Evolutionary conservation across 306 rosid species (phyloP).

Genomic region (Psophocarpus tetragonolobus): DNA sequence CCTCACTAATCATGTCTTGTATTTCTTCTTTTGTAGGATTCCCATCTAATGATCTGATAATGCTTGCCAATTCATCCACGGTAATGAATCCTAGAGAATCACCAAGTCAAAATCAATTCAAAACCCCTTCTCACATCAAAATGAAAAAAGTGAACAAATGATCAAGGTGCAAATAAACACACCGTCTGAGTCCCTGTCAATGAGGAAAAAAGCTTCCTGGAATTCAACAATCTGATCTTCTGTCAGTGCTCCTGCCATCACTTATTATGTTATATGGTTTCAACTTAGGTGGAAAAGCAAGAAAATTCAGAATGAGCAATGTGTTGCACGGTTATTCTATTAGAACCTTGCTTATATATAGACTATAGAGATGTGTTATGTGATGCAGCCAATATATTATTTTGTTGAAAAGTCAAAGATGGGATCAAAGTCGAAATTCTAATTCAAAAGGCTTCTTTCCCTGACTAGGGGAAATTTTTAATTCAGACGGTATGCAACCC

Average conservation of each 20-base stretch:
- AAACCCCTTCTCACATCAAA: background rate
- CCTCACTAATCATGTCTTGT: slow-evolving; percentile 70
- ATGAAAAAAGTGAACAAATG: background rate
- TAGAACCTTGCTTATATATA: background rate
- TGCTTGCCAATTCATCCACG: slow-evolving; percentile 67
- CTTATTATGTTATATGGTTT: background rate
- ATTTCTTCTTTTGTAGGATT: slow-evolving; percentile 80
- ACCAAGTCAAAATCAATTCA: background rate
- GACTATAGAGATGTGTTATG: background rate
- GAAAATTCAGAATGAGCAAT: slow-evolving; percentile 11
- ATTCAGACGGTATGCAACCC: background rate
- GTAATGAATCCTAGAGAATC: slow-evolving; percentile 73
- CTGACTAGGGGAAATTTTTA: background rate
- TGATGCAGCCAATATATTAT: background rate
- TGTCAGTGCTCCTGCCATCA: slow-evolving; percentile 61
- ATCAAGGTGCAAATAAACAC: slow-evolving; percentile 7
- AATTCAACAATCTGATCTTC: slow-evolving; percentile 86
- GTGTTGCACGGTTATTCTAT: background rate
- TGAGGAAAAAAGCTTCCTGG: slow-evolving; percentile 72
- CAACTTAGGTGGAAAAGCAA: background rate
- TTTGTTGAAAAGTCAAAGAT: slow-evolving; percentile 39
- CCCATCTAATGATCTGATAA: slow-evolving; percentile 71
- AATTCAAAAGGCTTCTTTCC: slow-evolving; percentile 34
- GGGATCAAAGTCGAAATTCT: slow-evolving; percentile 3
- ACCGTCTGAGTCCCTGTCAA: slow-evolving; percentile 74